Base-by-base conservation (phyloP, 768 basidiomycete species). In the Chiua virens region DNA sequence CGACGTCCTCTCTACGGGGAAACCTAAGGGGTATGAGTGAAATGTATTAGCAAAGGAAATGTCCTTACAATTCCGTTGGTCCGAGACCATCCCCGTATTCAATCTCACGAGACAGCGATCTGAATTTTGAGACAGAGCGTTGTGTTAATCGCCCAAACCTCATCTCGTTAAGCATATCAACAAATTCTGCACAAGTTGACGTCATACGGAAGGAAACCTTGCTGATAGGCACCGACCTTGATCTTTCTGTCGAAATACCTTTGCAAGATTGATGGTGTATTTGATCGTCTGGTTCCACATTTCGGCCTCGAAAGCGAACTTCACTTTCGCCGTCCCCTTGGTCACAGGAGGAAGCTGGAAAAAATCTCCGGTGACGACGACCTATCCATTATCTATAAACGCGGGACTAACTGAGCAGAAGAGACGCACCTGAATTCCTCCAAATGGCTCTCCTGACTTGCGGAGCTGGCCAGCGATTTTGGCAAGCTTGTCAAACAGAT, bases 151-250 rank as follows among this genome's bases (percentile, higher is more conserved):
- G 72, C 4, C 97, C 97, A 59, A 92, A 96, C 15, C 97, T 84
- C 97, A 98, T 98, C 68, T 98, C 94, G 65, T 98, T 99, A 45
- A 98, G 75, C 93, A 98, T 98, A 67, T 91, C 79, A 45, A 99
- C 82, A 64, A 99, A 98, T 46, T 84, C 93, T 93, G 65, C 30
- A 47, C 20, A 35, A 51, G 40, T 36, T 54, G n/a, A 50, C 42
- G 45, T 8, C 45, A 50, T 42, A 38, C 38, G 32, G 40, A 30
- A n/a, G 38, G 17, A 46, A 27, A 32, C 7, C 3, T 45, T 25
- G 15, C 13, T 23, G 36, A 39, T 25, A 40, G 30, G 22, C 8
- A 67, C 81, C 45, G 54, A 92, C 94, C 84, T 68, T 89, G 86
- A 68, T 97, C 95, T 44, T 83, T 86, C 69, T 99, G 96, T 49